A percentile compares a stretch with the other conserved stretches of the same genome.
phyloP scores from a whole-genome alignment of 31 red algal genomes.

The Endocladia muricata region DNA sequence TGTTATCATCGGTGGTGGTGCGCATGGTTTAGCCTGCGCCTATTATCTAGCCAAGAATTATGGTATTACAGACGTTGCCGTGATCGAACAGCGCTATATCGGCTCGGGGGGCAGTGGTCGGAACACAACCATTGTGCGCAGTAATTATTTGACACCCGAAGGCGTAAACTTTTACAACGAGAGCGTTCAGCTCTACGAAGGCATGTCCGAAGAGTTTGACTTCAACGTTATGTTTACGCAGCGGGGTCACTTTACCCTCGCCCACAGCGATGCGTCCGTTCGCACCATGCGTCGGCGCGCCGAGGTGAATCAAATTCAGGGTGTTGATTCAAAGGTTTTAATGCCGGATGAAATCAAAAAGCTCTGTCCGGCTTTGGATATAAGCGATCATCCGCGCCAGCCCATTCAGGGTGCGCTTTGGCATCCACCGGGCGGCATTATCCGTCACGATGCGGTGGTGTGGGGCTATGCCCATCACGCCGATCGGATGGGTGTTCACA shows the following conservation, averaged over 20 bases:
- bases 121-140: background rate
- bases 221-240: background rate
- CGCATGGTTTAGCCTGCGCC: too few species aligned
- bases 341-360: background rate
- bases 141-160: background rate
- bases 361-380: background rate
- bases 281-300: background rate
- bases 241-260: background rate
- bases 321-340: background rate
- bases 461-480: background rate
- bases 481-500: background rate
- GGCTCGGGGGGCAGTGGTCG: background rate
- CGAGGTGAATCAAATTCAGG: background rate
- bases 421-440: background rate
- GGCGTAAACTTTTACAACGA: background rate
- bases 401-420: background rate
- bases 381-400: background rate
- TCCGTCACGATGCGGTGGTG: background rate
- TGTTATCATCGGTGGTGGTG: too few species aligned
- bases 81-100: background rate
- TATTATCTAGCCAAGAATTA: too few species aligned
- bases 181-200: background rate
- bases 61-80: too few species aligned
- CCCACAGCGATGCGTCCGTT: background rate
- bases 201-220: background rate